Base-by-base conservation (phyloP, 441 rosid species). In the Arabidopsis hybrid region DNA sequence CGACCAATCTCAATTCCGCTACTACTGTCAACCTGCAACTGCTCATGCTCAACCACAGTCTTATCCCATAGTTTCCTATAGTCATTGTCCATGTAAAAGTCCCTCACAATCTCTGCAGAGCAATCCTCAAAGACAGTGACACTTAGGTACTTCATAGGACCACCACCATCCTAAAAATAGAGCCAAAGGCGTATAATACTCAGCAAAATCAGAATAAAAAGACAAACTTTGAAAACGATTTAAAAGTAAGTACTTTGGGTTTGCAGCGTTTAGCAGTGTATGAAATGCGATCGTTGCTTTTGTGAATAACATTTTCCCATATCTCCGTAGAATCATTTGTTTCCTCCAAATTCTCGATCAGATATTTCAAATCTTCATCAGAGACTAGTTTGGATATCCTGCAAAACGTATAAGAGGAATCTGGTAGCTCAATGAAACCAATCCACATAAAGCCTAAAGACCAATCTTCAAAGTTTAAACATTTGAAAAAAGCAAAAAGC, bases 61-160 rank as follows among this genome's bases (percentile, higher is more conserved):
- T 84, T 95, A 81, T 95, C 99, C 97, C 99, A 92, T 66, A 79
- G 89, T 81, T 81, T 81, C 80, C 99, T 85, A 55, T 85, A 92
- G 29, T 87, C 88, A 71, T 88, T 90, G 56, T 92, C 97, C 97
- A 95, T 87, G 79, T 89, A 95, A 77, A 95, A 92, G 81, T 90
- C 90, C 83, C 85, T 83, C 55, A 92, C 26, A 21, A 66, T 42
- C 80, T 87, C 88, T 0, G 85, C 76, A 34, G 92, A 82, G 82
- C 96, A 89, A 60, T 88, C 79, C 80, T 94, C 94, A 74, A 92
- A 94, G 18, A 88, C 84, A 3, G 97, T 88, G 46, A 79, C 75
- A 61, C 97, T 94, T 72, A 86, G 65, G 87, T 92, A 91, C 69
- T 88, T 92, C 70, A 88, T 39, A 21, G 97, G 94, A 81, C 85